These are phyloP conservation scores for Selenicereus undatus DNA, from an alignment of 148 eudicot species.

Conservation along the genomic window DNA sequence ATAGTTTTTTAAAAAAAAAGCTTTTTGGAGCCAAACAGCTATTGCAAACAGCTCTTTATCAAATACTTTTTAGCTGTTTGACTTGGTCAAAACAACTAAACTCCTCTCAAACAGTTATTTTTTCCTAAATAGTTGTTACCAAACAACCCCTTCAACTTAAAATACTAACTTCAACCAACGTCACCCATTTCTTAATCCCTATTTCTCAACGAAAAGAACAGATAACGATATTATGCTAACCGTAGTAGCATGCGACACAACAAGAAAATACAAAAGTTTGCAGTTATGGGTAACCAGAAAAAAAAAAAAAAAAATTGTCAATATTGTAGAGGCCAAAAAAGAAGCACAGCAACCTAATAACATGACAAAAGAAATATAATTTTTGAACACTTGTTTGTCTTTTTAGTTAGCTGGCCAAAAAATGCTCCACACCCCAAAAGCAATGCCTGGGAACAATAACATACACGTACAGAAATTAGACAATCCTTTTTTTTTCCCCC, in stretches of 20 bases:
- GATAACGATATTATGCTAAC: too few species aligned
- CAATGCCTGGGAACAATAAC: background rate
- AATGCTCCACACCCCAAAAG: conserved; percentile 9
- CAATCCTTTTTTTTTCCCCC: background rate
- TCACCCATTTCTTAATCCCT: too few species aligned
- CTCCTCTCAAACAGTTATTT: too few species aligned
- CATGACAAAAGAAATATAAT: background rate
- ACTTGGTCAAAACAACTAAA: too few species aligned
- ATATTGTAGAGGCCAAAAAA: conserved; percentile 24
- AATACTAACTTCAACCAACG: too few species aligned
- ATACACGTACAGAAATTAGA: background rate
- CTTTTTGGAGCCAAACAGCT: too few species aligned
- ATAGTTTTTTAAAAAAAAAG: too few species aligned
- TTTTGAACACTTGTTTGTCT: background rate
- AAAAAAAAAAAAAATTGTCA: background rate
- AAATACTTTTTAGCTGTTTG: too few species aligned
- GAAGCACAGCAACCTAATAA: conserved; percentile 10
- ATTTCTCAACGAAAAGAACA: too few species aligned
- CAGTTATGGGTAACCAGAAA: conserved; percentile 5
- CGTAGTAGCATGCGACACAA: background rate
- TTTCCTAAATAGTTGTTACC: too few species aligned
- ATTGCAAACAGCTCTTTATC: too few species aligned
- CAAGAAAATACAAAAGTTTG: background rate
- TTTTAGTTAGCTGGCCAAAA: conserved; percentile 10
- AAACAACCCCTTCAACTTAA: too few species aligned